Evolutionary conservation across 148 eudicot species (phyloP), one percentile per base, ranked within the genome.

Genomic region (Rhododendron simsii): DNA sequence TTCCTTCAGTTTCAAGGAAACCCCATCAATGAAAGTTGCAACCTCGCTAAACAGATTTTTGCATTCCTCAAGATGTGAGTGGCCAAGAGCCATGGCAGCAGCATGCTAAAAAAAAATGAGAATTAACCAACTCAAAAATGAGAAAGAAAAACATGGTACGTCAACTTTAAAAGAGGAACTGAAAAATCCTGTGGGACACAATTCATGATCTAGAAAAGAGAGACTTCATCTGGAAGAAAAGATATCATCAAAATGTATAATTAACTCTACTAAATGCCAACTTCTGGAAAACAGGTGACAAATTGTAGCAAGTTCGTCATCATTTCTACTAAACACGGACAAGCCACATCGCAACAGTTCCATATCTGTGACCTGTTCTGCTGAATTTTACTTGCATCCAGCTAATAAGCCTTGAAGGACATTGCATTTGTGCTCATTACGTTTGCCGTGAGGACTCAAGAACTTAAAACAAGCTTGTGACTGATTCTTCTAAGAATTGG

Each of bases 41-140:
- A 96, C 98, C 91, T 95, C 98, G 30, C 98, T 89, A 87, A 95
- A 95, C 99, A 96, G 94, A 84, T 92, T 89, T 89, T 95, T 98
- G 88, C 96, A 92, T 78, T 93, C 94, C 91, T 94, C 98, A 83
- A 94, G 91, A 90, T 95, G 99, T 50, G 96, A 95, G 87, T 94
- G 98, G 61, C 99, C 99, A 85, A 96, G 99, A 83, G 99, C 98
- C 99, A 95, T 93, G 21, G 98, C 94, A 80, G 98, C 99, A 77
- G 93, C 95, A 91, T 94, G 95, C 99, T 96, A 94, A 87, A 93
- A 85, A 44, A 85, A 50, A 77, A 69, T n/a, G 61, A 28, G 78
- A 78, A 84, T 65, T 7, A 45, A 28, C 37, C 78, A 21, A 73
- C 35, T 81, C 3, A 71, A 50, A 48, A 48, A 78, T 53, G 5